Conservation (phyloP, 1,139 yeast species). For the Candida sp. region DNA sequence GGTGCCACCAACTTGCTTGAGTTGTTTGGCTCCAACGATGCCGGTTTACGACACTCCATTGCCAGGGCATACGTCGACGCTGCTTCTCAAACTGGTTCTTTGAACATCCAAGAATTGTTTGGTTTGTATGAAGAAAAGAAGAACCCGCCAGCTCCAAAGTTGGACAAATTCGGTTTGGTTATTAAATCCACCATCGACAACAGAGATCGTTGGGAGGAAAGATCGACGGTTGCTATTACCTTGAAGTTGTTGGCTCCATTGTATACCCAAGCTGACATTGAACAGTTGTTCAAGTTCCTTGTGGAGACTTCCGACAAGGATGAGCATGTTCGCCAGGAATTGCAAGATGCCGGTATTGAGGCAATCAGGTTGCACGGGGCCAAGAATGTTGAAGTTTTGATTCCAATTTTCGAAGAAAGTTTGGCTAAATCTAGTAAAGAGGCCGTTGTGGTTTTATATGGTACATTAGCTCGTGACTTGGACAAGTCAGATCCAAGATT, state of each 20-base stretch:
- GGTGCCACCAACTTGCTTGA: conserved; percentile 48
- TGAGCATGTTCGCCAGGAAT: conserved; percentile 73
- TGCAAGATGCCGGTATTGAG: conserved; percentile 88
- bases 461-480: conserved; percentile 86
- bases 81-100: conserved; percentile 16
- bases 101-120: conserved; percentile 52
- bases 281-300: conserved; percentile 59
- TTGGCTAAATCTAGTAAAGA: conserved; percentile 67
- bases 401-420: conserved; percentile 75
- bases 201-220: conserved; percentile 80
- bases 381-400: conserved; percentile 65
- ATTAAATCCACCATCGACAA: conserved; percentile 63
- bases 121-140: conserved; percentile 61
- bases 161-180: conserved; percentile 81
- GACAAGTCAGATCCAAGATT: conserved; percentile 67
- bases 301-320: conserved; percentile 75
- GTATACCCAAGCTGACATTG: conserved; percentile 44
- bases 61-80: conserved; percentile 53
- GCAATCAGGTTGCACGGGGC: conserved; percentile 71
- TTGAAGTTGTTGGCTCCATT: conserved; percentile 61
- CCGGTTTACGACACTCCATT: conserved; percentile 69
- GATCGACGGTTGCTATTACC: conserved; percentile 81
- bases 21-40: conserved; percentile 57
- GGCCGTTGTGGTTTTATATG: conserved; percentile 84
- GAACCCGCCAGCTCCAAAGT: conserved; percentile 76